phyloP scores from a whole-genome alignment of 1,284 basidiomycete genomes.

The Naganishia sp. region DNA sequence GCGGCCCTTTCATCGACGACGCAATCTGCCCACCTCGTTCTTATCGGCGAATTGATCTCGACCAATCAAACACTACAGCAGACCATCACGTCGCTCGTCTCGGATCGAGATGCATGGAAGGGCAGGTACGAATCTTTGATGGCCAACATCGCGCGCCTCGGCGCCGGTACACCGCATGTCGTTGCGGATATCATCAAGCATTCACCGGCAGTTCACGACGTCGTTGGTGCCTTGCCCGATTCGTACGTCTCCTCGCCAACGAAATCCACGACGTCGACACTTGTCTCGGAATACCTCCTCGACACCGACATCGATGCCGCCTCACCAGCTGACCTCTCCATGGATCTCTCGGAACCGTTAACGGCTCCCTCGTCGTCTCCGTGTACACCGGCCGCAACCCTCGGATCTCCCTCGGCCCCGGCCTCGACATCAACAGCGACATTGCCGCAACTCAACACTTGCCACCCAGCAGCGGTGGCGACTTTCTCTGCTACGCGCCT shows the following conservation, averaged over 20 bases:
- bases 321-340: slow-evolving; percentile 6
- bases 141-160: slow-evolving; percentile 18
- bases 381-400: background rate
- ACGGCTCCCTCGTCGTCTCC: slow-evolving; percentile 4
- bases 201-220: background rate
- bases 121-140: slow-evolving; percentile 8
- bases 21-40: slow-evolving; percentile 16
- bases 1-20: slow-evolving; percentile 8
- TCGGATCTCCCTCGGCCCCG: too few species aligned
- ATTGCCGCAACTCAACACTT: slow-evolving; percentile 19
- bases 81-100: slow-evolving; percentile 20
- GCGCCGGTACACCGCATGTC: background rate
- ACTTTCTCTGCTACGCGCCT: slow-evolving; percentile 8
- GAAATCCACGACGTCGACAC: slow-evolving; percentile 23
- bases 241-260: slow-evolving; percentile 9
- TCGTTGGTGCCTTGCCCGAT: background rate
- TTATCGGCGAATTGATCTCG: slow-evolving; percentile 17
- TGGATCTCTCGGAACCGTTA: slow-evolving; percentile 5
- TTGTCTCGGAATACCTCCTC: slow-evolving; percentile 23
- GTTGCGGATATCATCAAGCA: background rate
- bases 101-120: slow-evolving; percentile 22
- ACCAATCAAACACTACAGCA: slow-evolving; percentile 13
- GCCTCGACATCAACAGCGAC: background rate
- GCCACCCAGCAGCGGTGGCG: slow-evolving; percentile 29
- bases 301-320: background rate